Percentiles rank a stretch among this genome's conserved stretches.
phyloP scores from a whole-genome alignment of 164 flowering plant genomes.

The Kalanchoe fedtschenkoi region DNA sequence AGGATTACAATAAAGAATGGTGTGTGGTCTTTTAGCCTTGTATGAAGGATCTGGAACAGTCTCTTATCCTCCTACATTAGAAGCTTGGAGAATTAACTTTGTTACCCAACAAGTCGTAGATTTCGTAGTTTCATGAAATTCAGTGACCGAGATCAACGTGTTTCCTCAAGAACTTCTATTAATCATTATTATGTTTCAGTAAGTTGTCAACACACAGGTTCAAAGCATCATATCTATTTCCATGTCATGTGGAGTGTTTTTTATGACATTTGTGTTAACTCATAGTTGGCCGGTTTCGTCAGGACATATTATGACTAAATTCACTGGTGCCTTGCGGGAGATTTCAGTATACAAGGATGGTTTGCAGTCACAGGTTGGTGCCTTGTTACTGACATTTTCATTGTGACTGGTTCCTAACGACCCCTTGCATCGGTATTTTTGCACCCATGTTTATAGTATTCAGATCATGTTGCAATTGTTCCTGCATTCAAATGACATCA shows the following conservation, averaged over 20 bases:
- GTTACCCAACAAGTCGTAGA: no score
- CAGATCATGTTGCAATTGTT: neutral
- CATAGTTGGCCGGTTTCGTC: slow-evolving; percentile 3
- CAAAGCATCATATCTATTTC: neutral
- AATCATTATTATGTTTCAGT: neutral
- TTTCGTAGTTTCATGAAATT: no score
- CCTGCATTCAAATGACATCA: neutral
- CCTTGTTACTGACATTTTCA: neutral
- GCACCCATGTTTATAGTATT: neutral
- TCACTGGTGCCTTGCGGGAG: slow-evolving; percentile 86
- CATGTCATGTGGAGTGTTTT: neutral
- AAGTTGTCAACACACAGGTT: neutral
- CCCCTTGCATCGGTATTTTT: neutral
- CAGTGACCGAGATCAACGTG: no score
- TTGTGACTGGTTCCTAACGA: neutral
- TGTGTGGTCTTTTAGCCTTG: no score
- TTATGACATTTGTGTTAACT: neutral
- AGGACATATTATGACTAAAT: slow-evolving; percentile 96
- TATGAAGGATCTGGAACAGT: no score
- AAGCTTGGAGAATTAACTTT: no score
- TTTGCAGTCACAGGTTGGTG: slow-evolving; percentile 75
- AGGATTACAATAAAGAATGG: no score
- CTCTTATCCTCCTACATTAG: no score
- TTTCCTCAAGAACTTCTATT: neutral
- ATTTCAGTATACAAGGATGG: slow-evolving; percentile 92